These are phyloP conservation scores for Phytophthora nicotianae DNA, from an alignment of 352 stramenopile genomes.

Conservation along the genomic window DNA sequence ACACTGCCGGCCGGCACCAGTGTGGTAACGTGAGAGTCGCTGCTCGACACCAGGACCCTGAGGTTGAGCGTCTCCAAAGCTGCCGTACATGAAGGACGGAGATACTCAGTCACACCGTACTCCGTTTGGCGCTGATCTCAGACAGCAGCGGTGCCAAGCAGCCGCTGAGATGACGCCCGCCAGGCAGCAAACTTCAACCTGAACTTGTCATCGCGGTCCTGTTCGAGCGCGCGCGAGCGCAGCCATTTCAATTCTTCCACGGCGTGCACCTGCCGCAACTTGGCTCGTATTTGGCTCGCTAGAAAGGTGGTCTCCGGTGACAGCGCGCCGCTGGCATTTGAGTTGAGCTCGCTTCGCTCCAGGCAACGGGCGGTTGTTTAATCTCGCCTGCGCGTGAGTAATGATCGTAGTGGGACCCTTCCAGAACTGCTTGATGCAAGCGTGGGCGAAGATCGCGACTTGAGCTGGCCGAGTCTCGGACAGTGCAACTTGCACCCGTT, in stretches of 20 bases:
- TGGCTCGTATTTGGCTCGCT: not conserved
- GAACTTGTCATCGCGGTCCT: slow-evolving; percentile 13
- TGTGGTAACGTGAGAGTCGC: not conserved
- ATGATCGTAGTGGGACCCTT: slow-evolving; percentile 33
- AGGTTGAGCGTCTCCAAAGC: no score
- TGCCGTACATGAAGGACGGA: not conserved
- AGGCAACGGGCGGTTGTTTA: slow-evolving; percentile 10
- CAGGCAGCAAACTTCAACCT: slow-evolving; percentile 16
- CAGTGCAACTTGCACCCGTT: slow-evolving; percentile 16
- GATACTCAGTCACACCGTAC: not conserved
- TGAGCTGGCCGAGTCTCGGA: slow-evolving; percentile 19
- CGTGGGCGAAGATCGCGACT: slow-evolving; percentile 19
- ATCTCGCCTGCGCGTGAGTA: slow-evolving; percentile 35
- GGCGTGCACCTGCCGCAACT: slow-evolving; percentile 1
- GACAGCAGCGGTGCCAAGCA: not conserved
- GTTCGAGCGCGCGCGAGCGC: slow-evolving; percentile 9
- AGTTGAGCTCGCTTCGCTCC: slow-evolving; percentile 16
- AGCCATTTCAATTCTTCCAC: slow-evolving; percentile 27
- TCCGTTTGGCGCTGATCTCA: not conserved
- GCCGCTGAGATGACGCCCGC: slow-evolving; percentile 6
- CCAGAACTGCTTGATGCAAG: slow-evolving; percentile 1
- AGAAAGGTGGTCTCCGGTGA: slow-evolving; percentile 9
- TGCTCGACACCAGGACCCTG: not conserved
- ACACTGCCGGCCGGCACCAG: not conserved
- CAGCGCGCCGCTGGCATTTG: slow-evolving; percentile 25